These are phyloP conservation scores for Pezicula radicicola DNA, from an alignment of 2,329 filamentous ascomycete species.

Conservation along the genomic window DNA sequence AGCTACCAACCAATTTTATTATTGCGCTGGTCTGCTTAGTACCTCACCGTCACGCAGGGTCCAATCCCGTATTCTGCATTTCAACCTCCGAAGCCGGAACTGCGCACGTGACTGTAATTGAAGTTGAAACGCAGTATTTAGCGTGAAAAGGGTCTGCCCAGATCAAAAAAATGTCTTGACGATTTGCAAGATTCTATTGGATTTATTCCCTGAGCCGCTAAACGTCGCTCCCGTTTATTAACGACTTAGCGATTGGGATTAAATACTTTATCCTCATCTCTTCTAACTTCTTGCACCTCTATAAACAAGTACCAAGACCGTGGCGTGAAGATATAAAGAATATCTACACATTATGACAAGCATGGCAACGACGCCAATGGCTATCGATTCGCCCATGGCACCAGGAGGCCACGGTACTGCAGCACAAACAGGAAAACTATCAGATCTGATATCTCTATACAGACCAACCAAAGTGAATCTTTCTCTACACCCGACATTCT, in stretches of 20 bases:
- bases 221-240: no score
- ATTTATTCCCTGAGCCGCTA: no score
- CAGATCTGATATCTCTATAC: constrained; percentile 75
- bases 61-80: background rate
- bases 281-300: background rate
- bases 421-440: constrained; percentile 58
- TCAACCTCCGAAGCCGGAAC: background rate
- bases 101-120: no score
- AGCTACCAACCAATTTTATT: background rate
- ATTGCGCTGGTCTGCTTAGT: background rate
- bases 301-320: no score
- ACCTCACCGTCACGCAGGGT: background rate
- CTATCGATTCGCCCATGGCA: constrained; percentile 27
- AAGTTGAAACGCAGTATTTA: no score
- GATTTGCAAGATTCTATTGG: no score
- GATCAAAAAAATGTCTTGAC: no score
- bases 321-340: no score
- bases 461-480: constrained; percentile 71
- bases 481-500: background rate
- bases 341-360: background rate
- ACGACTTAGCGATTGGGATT: no score
- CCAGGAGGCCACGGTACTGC: constrained; percentile 17
- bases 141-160: no score
- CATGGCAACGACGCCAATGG: constrained; percentile 29
- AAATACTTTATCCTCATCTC: no score